phyloP scores from a whole-genome alignment of 805 yeast species.

The Zygotorulaspora sp. region DNA sequence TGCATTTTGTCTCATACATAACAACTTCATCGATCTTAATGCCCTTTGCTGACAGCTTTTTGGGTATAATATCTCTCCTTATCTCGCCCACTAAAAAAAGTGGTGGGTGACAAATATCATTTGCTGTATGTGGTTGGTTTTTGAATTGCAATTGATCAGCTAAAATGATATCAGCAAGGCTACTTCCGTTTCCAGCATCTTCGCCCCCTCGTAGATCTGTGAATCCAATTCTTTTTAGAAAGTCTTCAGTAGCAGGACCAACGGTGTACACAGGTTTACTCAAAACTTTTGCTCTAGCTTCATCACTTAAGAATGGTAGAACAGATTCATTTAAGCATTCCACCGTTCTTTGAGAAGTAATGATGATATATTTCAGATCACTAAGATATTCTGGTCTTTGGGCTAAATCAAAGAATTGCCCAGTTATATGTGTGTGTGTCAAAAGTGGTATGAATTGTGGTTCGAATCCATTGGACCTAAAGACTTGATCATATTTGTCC shows the following conservation, averaged over 20 bases:
- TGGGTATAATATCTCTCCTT: conserved; percentile 77
- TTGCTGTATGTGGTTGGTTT: conserved; percentile 5
- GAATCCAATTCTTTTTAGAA: conserved; percentile 61
- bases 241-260: conserved; percentile 79
- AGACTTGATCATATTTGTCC: conserved; percentile 58
- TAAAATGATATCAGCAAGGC: conserved; percentile 60
- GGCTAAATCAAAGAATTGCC: conserved; percentile 43
- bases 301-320: conserved; percentile 21
- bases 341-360: conserved; percentile 90
- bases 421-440: conserved; percentile 53
- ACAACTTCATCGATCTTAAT: conserved; percentile 46
- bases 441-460: conserved; percentile 70
- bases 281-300: conserved; percentile 32
- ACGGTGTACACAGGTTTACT: conserved; percentile 71
- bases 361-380: conserved; percentile 51
- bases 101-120: conserved; percentile 32
- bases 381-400: conserved; percentile 40
- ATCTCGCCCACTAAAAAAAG: conserved; percentile 83
- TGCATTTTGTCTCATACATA: conserved; percentile 61
- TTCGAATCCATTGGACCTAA: conserved; percentile 36
- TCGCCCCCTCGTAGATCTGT: conserved; percentile 63
- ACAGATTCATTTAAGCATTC: conserved; percentile 60
- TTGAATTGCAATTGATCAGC: conserved; percentile 24
- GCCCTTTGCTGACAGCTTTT: conserved; percentile 38
- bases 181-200: conserved; percentile 75